Evolutionary conservation across 257 asterid species (phyloP).

Genomic region (Rhazya stricta): DNA sequence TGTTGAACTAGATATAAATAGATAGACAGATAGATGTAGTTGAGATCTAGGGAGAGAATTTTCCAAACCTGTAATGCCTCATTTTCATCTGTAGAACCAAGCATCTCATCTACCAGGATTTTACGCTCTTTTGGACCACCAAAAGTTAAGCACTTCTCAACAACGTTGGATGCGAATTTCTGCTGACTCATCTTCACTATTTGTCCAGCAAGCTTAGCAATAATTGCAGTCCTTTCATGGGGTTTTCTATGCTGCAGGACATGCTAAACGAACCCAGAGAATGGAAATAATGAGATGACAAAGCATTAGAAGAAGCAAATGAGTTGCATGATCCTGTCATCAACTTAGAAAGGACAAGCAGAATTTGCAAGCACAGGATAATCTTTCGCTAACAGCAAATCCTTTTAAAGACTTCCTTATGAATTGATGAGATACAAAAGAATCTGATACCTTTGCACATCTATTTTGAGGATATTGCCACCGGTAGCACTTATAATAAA

Average conservation of each 20-base stretch:
- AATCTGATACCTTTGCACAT: too few relatives aligned
- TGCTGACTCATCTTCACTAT: conserved; percentile 90
- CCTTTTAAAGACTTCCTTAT: not conserved
- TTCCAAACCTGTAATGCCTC: conserved; percentile 73
- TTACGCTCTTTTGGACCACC: conserved; percentile 70
- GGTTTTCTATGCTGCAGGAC: conserved; percentile 78
- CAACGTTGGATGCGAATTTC: conserved; percentile 86
- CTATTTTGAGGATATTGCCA: not conserved
- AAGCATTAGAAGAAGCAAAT: not conserved
- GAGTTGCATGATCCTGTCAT: not conserved
- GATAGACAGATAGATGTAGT: too few relatives aligned
- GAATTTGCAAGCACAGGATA: not conserved
- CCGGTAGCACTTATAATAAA: not conserved
- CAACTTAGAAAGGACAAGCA: not conserved
- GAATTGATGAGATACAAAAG: not conserved
- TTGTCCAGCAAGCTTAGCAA: conserved; percentile 72
- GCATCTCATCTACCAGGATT: conserved; percentile 72
- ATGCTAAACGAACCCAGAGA: conserved; percentile 43
- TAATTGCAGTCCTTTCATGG: conserved; percentile 61
- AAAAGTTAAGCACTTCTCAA: conserved; percentile 77
- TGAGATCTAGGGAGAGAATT: too few relatives aligned
- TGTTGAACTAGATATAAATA: too few relatives aligned
- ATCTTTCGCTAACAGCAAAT: not conserved
- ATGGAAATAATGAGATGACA: not conserved
- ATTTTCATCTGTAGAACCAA: conserved; percentile 79